Evolutionary conservation across 805 yeast species (phyloP).

Genomic region (Scheffersomyces coipomensis): DNA sequence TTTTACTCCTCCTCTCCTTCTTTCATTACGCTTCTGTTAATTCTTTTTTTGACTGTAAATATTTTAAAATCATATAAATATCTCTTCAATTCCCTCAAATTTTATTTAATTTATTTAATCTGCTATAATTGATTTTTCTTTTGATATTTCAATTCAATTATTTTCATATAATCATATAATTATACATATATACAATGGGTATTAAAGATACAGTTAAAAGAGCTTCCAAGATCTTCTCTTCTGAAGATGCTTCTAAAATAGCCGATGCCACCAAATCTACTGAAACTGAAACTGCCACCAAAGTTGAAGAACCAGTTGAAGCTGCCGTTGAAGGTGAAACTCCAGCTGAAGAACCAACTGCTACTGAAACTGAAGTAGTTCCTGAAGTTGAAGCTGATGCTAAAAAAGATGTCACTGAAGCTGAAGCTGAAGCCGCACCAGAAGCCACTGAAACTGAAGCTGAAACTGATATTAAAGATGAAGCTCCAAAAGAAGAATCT

Average conservation of each 20-base stretch:
- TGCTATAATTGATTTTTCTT: too few species aligned
- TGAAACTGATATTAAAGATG: constrained; percentile 4
- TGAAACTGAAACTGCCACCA: constrained; percentile 6
- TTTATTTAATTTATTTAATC: too few species aligned
- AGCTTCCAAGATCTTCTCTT: constrained; percentile 33
- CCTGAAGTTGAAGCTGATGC: constrained; percentile 6
- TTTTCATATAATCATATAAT: too few species aligned
- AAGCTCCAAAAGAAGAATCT: constrained; percentile 6
- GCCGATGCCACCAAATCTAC: constrained; percentile 6
- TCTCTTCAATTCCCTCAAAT: too few species aligned
- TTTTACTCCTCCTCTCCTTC: too few species aligned
- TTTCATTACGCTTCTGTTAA: too few species aligned
- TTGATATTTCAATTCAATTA: too few species aligned
- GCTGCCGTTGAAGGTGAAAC: constrained; percentile 8
- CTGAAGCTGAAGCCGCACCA: constrained; percentile 8
- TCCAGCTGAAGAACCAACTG: constrained; percentile 3
- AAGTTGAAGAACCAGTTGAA: constrained; percentile 7
- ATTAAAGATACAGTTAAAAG: constrained; percentile 38
- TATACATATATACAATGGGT: too few species aligned
- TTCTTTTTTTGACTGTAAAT: too few species aligned
- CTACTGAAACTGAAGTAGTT: constrained; percentile 1
- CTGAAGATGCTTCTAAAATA: constrained; percentile 10
- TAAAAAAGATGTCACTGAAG: constrained; percentile 6
- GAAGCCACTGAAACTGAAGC: constrained; percentile 7
- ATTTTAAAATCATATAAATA: too few species aligned